phyloP scores from a whole-genome alignment of 306 rosid genomes.

The Erythrophleum fordii region DNA sequence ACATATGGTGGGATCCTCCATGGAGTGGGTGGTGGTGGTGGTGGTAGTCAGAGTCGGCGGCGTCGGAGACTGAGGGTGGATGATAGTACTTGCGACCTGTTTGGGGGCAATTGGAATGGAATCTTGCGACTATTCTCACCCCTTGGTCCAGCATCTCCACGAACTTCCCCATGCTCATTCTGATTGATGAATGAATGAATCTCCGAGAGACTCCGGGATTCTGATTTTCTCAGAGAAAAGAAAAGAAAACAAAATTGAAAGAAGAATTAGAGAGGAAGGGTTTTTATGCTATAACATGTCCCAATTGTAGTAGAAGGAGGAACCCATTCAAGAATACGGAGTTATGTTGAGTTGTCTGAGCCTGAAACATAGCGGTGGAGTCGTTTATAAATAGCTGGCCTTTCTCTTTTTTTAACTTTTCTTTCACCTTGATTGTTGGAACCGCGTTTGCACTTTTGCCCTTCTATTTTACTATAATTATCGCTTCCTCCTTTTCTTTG shows the following conservation, averaged over 20 bases:
- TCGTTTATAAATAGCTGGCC: not conserved
- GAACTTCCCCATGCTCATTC: conserved; percentile 49
- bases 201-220: not conserved
- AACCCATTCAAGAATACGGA: not conserved
- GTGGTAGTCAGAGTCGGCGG: conserved; percentile 29
- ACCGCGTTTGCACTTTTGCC: not conserved
- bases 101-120: conserved; percentile 63
- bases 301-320: not conserved
- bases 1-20: not conserved
- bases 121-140: conserved; percentile 52
- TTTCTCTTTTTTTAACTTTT: not conserved
- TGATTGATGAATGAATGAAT: not conserved
- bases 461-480: not conserved
- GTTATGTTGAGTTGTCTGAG: not conserved
- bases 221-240: not conserved
- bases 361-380: not conserved
- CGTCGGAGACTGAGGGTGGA: conserved; percentile 39
- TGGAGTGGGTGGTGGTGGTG: conserved; percentile 1
- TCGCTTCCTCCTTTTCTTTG: not conserved
- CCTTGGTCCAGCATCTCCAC: conserved; percentile 63
- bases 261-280: not conserved
- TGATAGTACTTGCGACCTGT: conserved; percentile 72
- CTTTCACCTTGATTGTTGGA: not conserved
- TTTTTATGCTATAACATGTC: not conserved
- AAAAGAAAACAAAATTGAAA: not conserved